Evolutionary conservation across 768 basidiomycete genomes (phyloP).

Genomic region (Tricholoma flavovirens): DNA sequence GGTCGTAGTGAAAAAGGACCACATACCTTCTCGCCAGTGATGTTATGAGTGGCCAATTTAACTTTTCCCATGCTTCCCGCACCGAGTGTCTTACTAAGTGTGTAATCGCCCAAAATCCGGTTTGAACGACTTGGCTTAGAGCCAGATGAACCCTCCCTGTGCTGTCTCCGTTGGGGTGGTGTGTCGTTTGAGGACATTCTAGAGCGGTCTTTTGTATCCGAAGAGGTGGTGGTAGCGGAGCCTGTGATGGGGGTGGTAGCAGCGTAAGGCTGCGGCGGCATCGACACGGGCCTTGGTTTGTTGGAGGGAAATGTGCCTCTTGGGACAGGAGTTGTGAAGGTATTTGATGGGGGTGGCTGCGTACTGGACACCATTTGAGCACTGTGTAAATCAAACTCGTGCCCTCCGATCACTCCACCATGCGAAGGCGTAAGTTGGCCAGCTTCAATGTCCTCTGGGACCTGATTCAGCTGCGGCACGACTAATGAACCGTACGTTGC

Average conservation of each 20-base stretch:
- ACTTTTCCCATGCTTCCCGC: slow-evolving; percentile 99
- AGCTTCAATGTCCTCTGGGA: slow-evolving; percentile 42
- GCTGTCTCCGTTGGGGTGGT: slow-evolving; percentile 22
- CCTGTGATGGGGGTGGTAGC: slow-evolving; percentile 10
- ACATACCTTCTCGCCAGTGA: slow-evolving; percentile 88
- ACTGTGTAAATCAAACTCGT: slow-evolving; percentile 64
- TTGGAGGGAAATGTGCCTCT: slow-evolving; percentile 26
- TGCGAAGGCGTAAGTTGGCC: slow-evolving; percentile 43
- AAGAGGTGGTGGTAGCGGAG: slow-evolving; percentile 22
- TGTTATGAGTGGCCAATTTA: slow-evolving; percentile 86
- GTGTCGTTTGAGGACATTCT: slow-evolving; percentile 15
- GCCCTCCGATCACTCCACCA: slow-evolving; percentile 48
- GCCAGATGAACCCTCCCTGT: slow-evolving; percentile 21
- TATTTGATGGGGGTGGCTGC: slow-evolving; percentile 19
- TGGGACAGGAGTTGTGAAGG: slow-evolving; percentile 5
- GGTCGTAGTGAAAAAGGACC: slow-evolving; percentile 5
- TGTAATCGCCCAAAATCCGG: slow-evolving; percentile 87
- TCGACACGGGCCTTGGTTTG: slow-evolving; percentile 63
- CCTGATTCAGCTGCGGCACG: slow-evolving; percentile 40
- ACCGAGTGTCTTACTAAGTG: slow-evolving; percentile 92
- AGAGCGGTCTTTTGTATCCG: slow-evolving; percentile 31
- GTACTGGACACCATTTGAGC: slow-evolving; percentile 25
- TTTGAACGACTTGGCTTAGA: slow-evolving; percentile 35
- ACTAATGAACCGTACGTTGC: slow-evolving; percentile 47
- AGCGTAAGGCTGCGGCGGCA: slow-evolving; percentile 59